Base-by-base conservation (phyloP, 1,284 basidiomycete genomes). In the Ceratobasidium sp. region DNA sequence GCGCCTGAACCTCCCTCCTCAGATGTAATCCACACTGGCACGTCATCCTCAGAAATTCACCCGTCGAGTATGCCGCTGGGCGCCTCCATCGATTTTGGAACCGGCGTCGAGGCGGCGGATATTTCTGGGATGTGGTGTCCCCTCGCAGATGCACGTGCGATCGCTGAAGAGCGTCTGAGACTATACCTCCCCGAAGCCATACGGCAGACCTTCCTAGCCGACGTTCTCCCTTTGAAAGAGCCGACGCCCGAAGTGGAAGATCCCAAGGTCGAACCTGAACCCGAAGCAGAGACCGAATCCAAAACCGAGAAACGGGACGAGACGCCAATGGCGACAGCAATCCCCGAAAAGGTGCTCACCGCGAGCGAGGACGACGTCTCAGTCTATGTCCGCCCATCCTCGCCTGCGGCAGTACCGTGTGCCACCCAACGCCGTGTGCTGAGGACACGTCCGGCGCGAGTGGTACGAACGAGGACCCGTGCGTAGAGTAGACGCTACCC, bases 71-170 rank as follows among this genome's bases (percentile, higher is more conserved):
- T 69, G 65, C 68, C 68, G 24, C 68, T 46, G 13, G 68, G 54
- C n/a, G 56, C 68, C n/a, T 71, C 68, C 16, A 71, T 71, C 43
- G 68, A 71, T 29, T 71, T 71, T 49, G 68, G 68, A 14, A 71
- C 43, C 24, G 68, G 68, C 19, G 43, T 71, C 43, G 68, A 71
- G 68, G 56, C 56, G 13, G 41, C 68, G 24, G 68, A 71, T 37
- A 43, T 61, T n/a, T 59, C 68, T 31, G 68, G 68, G 11, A 71
- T 71, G 68, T 71, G 68, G 68, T 58, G 54, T 29, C 68, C 68
- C 1, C 68, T 71, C 16, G 68, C 37, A 2, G 68, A 71, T 13
- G 68, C 68, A 13, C 68, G 68, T 48, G 22, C 43, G 24, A 41
- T 71, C 19, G 68, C 56, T 27, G 68, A 59, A 29, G 68, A 71